Evolutionary conservation across 2,329 filamentous ascomycete species (phyloP).

Genomic region (Colletotrichum coccodes): DNA sequence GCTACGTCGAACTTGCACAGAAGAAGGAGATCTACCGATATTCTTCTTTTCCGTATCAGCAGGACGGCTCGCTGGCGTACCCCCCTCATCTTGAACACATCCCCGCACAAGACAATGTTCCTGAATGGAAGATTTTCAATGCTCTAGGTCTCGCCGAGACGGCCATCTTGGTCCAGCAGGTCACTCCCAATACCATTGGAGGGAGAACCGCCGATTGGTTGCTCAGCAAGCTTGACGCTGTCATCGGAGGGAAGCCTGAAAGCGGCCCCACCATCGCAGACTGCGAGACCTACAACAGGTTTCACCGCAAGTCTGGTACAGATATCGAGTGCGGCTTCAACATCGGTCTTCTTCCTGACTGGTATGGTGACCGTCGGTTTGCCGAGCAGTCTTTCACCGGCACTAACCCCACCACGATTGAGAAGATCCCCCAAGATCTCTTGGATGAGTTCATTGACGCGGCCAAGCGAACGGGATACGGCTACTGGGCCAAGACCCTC

Average conservation of each 20-base stretch:
- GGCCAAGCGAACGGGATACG: conserved; percentile 44
- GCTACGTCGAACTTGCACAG: conserved; percentile 40
- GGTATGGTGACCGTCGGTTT: conserved; percentile 46
- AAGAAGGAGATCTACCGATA: conserved; percentile 44
- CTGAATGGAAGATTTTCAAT: conserved; percentile 43
- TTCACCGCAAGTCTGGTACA: conserved; percentile 45
- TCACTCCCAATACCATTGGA: conserved; percentile 43
- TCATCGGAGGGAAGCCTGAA: conserved; percentile 40
- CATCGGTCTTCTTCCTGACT: conserved; percentile 41
- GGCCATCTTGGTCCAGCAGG: conserved; percentile 42
- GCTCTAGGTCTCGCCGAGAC: conserved; percentile 43
- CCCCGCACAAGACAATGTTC: conserved; percentile 38
- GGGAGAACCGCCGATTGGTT: conserved; percentile 44
- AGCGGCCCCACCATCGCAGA: conserved; percentile 44
- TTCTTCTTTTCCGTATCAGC: conserved; percentile 34
- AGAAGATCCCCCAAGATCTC: conserved; percentile 46
- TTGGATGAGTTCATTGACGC: conserved; percentile 47
- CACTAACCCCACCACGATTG: conserved; percentile 56
- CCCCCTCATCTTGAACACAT: conserved; percentile 45
- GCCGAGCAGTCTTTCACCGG: conserved; percentile 56
- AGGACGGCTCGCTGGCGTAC: conserved; percentile 41
- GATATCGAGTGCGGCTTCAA: conserved; percentile 46
- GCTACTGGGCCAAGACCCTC: conserved; percentile 43
- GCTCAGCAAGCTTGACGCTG: conserved; percentile 37
- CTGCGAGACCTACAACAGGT: conserved; percentile 44